These are phyloP conservation scores for Ephemerocybe angulata DNA, from an alignment of 768 basidiomycete genomes.

Conservation along the genomic window DNA sequence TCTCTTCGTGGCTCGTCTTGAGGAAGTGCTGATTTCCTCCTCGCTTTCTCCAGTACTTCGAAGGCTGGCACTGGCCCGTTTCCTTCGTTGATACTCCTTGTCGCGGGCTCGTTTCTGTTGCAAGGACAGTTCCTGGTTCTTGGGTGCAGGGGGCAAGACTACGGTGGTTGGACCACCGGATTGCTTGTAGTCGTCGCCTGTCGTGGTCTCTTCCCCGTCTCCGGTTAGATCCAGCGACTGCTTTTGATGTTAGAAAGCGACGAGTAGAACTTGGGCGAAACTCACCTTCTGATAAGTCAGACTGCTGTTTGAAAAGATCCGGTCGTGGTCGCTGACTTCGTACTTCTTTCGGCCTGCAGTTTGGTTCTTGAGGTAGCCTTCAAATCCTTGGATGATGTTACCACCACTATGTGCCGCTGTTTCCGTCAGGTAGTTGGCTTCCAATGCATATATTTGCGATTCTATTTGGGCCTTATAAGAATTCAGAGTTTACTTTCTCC, in stretches of 20 bases:
- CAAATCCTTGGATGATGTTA: constrained; percentile 86
- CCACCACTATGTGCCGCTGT: constrained; percentile 75
- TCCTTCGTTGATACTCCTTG: constrained; percentile 76
- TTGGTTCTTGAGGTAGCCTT: constrained; percentile 80
- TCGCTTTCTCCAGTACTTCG: constrained; percentile 73
- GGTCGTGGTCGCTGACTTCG: constrained; percentile 73
- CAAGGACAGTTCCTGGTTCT: constrained; percentile 61
- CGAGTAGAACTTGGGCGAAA: constrained; percentile 4
- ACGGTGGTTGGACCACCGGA: constrained; percentile 76
- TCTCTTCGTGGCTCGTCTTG: constrained; percentile 63
- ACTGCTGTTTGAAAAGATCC: constrained; percentile 82
- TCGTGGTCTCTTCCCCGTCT: constrained; percentile 60
- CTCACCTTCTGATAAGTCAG: constrained; percentile 68
- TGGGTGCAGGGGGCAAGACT: constrained; percentile 69
- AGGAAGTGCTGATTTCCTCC: constrained; percentile 56
- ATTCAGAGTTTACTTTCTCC: constrained; percentile 1
- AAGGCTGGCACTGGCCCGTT: constrained; percentile 60
- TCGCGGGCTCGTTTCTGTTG: constrained; percentile 78
- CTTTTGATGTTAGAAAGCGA: constrained; percentile 4
- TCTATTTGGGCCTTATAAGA: constrained; percentile 68
- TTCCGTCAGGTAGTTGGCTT: constrained; percentile 72
- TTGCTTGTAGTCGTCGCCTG: constrained; percentile 66
- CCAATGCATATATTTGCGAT: constrained; percentile 73
- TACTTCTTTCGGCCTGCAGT: constrained; percentile 63
- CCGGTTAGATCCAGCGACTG: constrained; percentile 75